phyloP scores from a whole-genome alignment of 2,329 filamentous ascomycete genomes.

The Penicillium vulpinum region DNA sequence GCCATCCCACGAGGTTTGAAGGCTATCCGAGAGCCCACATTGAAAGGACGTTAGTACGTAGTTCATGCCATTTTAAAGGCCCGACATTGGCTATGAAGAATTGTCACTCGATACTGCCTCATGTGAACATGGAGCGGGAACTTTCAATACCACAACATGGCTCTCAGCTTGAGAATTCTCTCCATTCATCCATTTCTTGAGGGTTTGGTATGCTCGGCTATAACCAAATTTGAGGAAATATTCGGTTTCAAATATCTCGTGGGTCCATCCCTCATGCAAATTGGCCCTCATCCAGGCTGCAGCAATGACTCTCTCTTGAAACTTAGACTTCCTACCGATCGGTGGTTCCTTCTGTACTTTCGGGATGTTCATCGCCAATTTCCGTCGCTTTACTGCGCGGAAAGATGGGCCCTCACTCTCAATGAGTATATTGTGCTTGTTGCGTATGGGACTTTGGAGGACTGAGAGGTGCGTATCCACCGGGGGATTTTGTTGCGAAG shows the following conservation, averaged over 20 bases:
- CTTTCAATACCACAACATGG: not conserved
- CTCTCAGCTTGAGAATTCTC: not conserved
- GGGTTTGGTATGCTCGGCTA: not conserved
- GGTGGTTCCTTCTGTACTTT: not conserved
- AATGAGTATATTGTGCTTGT: not conserved
- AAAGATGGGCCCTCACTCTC: not conserved
- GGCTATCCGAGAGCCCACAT: not conserved
- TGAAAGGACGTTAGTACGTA: not conserved
- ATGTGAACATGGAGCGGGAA: not conserved
- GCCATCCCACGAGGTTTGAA: not conserved
- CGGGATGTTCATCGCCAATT: not conserved
- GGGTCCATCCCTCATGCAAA: not conserved
- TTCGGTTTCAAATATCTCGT: not conserved
- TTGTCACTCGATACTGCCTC: not conserved
- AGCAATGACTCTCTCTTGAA: not conserved
- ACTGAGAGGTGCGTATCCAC: not conserved
- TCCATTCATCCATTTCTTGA: not conserved
- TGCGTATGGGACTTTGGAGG: not conserved
- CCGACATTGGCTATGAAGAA: not conserved
- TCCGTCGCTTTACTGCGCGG: not conserved
- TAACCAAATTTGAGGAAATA: not conserved
- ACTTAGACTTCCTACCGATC: not conserved
- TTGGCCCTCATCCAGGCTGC: not conserved
- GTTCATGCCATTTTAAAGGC: not conserved
- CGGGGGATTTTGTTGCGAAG: not conserved